Evolutionary conservation across 345 rosid genomes (phyloP).

Genomic region (Pseudoturritis turrita): DNA sequence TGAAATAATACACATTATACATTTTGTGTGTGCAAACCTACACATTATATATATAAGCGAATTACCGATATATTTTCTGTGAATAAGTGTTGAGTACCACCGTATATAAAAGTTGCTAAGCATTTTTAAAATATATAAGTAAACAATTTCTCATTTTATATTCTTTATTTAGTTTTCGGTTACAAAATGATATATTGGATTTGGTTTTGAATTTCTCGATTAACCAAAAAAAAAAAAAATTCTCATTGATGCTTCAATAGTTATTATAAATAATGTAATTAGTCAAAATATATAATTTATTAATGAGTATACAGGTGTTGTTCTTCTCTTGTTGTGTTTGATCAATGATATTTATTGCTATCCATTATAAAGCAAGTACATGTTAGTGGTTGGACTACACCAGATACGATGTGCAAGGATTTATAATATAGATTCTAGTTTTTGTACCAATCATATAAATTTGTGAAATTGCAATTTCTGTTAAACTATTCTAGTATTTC

Average conservation of each 20-base stretch:
- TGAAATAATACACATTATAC: too few relatives aligned
- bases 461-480: background rate
- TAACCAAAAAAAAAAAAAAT: too few relatives aligned
- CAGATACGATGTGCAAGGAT: background rate
- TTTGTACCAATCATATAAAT: background rate
- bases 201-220: too few relatives aligned
- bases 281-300: background rate
- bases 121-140: too few relatives aligned
- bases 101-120: too few relatives aligned
- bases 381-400: background rate
- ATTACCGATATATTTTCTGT: background rate
- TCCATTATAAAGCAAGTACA: conserved; percentile 1
- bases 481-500: background rate
- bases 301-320: background rate
- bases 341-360: background rate
- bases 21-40: too few relatives aligned
- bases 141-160: too few relatives aligned
- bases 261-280: background rate
- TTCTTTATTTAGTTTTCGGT: too few relatives aligned
- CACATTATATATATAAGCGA: too few relatives aligned
- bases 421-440: background rate
- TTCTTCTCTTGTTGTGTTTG: background rate
- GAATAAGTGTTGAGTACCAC: too few relatives aligned
- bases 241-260: too few relatives aligned
- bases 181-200: too few relatives aligned